A percentile compares a stretch with the other conserved stretches of the same genome.
Evolutionary conservation across 768 basidiomycete genomes (phyloP).

Genomic region (Mycena rebaudengoi): DNA sequence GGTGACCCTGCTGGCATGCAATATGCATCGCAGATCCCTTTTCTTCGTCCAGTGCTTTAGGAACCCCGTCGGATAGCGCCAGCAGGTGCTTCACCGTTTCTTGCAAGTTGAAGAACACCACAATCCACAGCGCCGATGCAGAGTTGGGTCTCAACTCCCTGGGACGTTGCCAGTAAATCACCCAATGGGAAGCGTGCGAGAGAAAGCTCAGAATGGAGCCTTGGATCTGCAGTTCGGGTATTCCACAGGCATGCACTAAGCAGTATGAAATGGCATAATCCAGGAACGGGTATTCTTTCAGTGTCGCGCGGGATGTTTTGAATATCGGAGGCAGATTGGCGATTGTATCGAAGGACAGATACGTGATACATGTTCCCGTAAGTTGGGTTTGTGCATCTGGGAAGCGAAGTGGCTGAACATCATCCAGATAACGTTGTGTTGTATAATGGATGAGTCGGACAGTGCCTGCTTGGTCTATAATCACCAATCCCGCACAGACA

Average conservation of each 20-base stretch:
- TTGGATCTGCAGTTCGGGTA: not conserved
- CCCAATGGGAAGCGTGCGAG: not conserved
- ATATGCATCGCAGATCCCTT: not conserved
- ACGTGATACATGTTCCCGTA: not conserved
- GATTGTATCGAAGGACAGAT: not conserved
- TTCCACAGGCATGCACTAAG: not conserved
- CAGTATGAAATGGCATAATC: no score
- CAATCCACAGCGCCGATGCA: not conserved
- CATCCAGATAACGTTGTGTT: not conserved
- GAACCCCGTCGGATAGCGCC: no score
- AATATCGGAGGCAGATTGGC: no score
- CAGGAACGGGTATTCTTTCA: no score
- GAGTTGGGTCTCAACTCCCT: not conserved
- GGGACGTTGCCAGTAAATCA: no score
- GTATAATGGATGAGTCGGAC: slow-evolving; percentile 1
- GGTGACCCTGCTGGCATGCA: not conserved
- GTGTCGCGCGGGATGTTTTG: no score
- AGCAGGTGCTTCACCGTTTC: no score
- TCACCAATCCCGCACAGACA: not conserved
- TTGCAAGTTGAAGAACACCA: not conserved
- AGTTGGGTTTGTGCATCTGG: not conserved
- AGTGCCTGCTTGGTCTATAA: not conserved
- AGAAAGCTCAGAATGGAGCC: not conserved
- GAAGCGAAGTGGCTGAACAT: not conserved
- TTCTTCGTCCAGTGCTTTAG: not conserved